Base-by-base conservation (phyloP, 495 filamentous ascomycete species). In the Parathielavia appendiculata region DNA sequence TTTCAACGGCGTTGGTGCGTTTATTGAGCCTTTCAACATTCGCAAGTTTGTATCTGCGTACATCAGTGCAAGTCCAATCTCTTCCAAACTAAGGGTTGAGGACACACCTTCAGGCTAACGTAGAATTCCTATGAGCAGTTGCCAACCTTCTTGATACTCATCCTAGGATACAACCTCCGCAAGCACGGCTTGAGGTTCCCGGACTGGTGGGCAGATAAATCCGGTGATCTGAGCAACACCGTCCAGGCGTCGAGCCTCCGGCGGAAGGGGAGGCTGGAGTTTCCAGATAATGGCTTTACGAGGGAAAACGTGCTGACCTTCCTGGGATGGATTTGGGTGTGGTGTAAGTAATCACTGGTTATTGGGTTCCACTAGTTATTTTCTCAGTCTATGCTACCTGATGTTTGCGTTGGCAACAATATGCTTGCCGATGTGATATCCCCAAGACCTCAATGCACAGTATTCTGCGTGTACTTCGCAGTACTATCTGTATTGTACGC, bases 41-140 rank as follows among this genome's bases (percentile, higher is more conserved):
- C 59, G 63, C 5, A 70, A 71, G 55, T 80, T 79, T 57, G 62
- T 79, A 17, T 71, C 75, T 16, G 73, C 72, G 8, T 80, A 80
- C 56, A 74, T 80, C 43, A 74, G 75, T 26, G 76, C 79, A 67
- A 69, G 75, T 62, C 5, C 5, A 10, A 1, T 7, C 63, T 14
- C 52, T 34, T 32, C n/a, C n/a, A n/a, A n/a, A n/a, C n/a, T n/a
- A n/a, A n/a, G n/a, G n/a, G n/a, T n/a, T n/a, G n/a, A n/a, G n/a
- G n/a, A n/a, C n/a, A n/a, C n/a, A n/a, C n/a, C n/a, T n/a, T n/a
- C n/a, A n/a, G n/a, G n/a, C n/a, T n/a, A n/a, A n/a, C n/a, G n/a
- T n/a, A n/a, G n/a, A n/a, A n/a, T n/a, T n/a, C n/a, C n/a, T n/a
- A n/a, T n/a, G n/a, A n/a, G n/a, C 17, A 73, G 71, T 38, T 73